A percentile compares a stretch with the other conserved stretches of the same genome.
Evolutionary conservation across 1,139 yeast genomes (phyloP).

Genomic region (Pichia sp.): DNA sequence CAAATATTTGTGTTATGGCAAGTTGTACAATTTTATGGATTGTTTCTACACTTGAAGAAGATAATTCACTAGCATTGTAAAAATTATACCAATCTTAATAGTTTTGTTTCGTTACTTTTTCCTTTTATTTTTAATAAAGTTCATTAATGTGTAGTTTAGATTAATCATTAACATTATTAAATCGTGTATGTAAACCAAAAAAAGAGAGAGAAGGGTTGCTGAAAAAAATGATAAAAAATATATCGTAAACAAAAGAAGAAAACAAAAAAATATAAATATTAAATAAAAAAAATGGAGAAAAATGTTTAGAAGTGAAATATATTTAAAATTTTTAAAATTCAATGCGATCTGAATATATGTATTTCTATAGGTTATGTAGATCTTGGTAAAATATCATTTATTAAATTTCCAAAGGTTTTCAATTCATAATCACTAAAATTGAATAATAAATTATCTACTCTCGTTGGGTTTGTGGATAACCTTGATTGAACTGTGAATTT

Average conservation of each 20-base stretch:
- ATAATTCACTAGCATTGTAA: conserved; percentile 80
- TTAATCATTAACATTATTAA: conserved; percentile 9
- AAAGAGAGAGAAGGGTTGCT: neutral
- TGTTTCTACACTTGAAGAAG: conserved; percentile 92
- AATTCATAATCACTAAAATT: conserved; percentile 51
- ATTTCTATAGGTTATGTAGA: conserved; percentile 1
- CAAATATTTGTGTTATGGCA: conserved; percentile 74
- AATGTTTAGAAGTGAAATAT: no score
- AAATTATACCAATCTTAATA: neutral
- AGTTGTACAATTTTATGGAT: conserved; percentile 88
- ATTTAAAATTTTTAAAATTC: no score
- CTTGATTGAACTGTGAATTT: conserved; percentile 44
- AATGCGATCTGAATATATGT: neutral
- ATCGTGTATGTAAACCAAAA: neutral
- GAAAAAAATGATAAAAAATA: neutral
- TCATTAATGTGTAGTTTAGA: neutral
- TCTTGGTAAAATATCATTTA: conserved; percentile 22
- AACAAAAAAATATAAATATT: neutral
- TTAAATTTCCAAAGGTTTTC: conserved; percentile 39
- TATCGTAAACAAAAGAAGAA: neutral
- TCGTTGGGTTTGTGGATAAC: conserved; percentile 16
- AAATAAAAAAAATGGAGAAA: neutral
- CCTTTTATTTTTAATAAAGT: no score
- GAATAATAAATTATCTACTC: conserved; percentile 38
- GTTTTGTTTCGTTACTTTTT: no score